Evolutionary conservation across 2,329 filamentous ascomycete genomes (phyloP), one percentile per base, ranked within the genome.

Genomic region (Hymenoscyphus fructigenus): DNA sequence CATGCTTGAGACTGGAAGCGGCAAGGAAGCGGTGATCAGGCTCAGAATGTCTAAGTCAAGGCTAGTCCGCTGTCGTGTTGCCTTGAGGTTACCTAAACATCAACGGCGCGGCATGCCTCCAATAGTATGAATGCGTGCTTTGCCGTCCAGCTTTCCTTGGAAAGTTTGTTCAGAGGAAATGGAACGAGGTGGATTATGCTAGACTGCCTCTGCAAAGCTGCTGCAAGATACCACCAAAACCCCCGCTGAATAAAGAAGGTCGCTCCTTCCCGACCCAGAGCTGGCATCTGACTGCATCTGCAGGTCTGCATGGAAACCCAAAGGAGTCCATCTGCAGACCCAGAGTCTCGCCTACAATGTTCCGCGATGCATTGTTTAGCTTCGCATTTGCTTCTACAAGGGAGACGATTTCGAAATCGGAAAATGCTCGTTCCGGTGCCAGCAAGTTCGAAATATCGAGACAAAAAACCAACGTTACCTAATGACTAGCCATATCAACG

Each of bases 21-120:
- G 85, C 60, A 77, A 89, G 76, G 79, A 82, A 0, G 89, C 90
- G 15, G 90, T 92, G 77, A 79, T 92, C 1, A 90, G 91, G 81
- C 81, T 93, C 59, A 87, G 87, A 66, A 81, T 50, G 38, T 82
- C 83, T 0, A 87, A 88, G 70, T 71, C 38, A 44, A 44, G 38
- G 38, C 15, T 44, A 44, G 38, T n/a, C 17, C 38, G 38, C 38
- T 20, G 38, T n/a, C 9, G 44, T 20, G 5, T 47, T 20, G 44
- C 44, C n/a, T 20, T n/a, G 20, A 47, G 7, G 44, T 47, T 47
- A n/a, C n/a, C n/a, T n/a, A 23, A 47, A 47, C 44, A 47, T 14
- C 38, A 44, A n/a, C 38, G 38, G 14, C 38, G 38, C 38, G 44
- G 44, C 44, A 47, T 2, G 6, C 44, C 23, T 20, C 20, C n/a